Evolutionary conservation across 768 basidiomycete species (phyloP).

Genomic region (Tulasnella sp.): DNA sequence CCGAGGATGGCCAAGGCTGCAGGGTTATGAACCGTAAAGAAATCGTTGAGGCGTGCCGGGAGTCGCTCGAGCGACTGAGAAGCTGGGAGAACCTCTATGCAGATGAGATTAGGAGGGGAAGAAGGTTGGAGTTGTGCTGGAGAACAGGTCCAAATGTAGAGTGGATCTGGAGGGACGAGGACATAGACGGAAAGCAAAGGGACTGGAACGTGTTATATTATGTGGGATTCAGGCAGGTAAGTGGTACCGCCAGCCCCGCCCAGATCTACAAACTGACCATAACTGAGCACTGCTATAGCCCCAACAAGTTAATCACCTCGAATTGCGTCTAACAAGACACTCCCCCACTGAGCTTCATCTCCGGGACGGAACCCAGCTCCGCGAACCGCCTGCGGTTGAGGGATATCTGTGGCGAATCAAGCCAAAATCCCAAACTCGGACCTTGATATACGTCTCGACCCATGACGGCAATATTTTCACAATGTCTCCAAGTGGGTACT

Average conservation of each 20-base stretch:
- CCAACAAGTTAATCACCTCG: constrained; percentile 51
- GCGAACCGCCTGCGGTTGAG: constrained; percentile 82
- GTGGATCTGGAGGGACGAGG: constrained; percentile 80
- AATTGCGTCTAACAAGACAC: constrained; percentile 77
- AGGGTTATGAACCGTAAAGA: constrained; percentile 62
- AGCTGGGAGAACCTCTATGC: constrained; percentile 69
- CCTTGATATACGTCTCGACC: constrained; percentile 63
- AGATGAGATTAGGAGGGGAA: constrained; percentile 57
- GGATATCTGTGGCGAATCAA: constrained; percentile 80
- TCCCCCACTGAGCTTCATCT: constrained; percentile 51
- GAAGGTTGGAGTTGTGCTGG: constrained; percentile 77
- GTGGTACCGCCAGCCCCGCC: constrained; percentile 38
- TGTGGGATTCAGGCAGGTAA: constrained; percentile 70
- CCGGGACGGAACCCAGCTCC: constrained; percentile 54
- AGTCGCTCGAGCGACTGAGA: constrained; percentile 56
- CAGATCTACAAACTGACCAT: neutral
- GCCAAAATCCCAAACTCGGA: constrained; percentile 57
- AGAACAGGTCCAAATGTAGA: constrained; percentile 71
- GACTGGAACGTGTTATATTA: constrained; percentile 78
- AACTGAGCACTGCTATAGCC: neutral
- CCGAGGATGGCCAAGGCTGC: constrained; percentile 52
- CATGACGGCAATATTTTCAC: constrained; percentile 77
- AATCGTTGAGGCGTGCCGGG: constrained; percentile 64
- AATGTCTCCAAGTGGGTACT: constrained; percentile 45
- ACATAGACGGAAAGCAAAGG: constrained; percentile 62